These are phyloP conservation scores for Ceratobasidium sp. DNA, from an alignment of 1,284 basidiomycete genomes.

Conservation along the genomic window DNA sequence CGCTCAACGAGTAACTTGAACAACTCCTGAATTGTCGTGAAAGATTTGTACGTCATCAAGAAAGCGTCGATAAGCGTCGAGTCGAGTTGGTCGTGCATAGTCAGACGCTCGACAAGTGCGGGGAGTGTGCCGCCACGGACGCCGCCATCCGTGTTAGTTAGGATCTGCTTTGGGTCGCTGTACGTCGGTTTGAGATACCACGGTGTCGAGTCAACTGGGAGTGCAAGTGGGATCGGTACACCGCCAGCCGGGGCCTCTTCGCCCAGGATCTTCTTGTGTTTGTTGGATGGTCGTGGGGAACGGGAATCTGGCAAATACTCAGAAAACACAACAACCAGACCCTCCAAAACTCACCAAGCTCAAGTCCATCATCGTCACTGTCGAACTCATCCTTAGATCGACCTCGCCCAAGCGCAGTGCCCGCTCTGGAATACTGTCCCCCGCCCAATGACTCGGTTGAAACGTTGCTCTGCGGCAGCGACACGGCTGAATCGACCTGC, in stretches of 20 bases:
- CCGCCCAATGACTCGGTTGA: slow-evolving; percentile 15
- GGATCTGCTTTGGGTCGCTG: slow-evolving; percentile 75
- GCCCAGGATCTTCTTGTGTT: slow-evolving; percentile 81
- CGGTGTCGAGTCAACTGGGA: slow-evolving; percentile 68
- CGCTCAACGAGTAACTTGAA: slow-evolving; percentile 88
- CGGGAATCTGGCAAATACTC: slow-evolving; percentile 1
- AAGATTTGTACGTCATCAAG: slow-evolving; percentile 97
- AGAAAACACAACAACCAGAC: not conserved
- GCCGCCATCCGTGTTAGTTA: slow-evolving; percentile 83
- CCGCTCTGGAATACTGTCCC: slow-evolving; percentile 3
- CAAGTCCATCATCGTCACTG: slow-evolving; percentile 11
- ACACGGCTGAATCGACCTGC: slow-evolving; percentile 35
- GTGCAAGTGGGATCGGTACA: slow-evolving; percentile 49
- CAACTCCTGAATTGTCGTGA: slow-evolving; percentile 86
- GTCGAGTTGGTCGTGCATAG: slow-evolving; percentile 87
- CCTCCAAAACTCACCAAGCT: not conserved
- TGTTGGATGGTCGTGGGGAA: slow-evolving; percentile 57
- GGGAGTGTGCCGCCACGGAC: slow-evolving; percentile 89
- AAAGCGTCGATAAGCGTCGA: slow-evolving; percentile 90
- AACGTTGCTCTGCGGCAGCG: slow-evolving; percentile 34
- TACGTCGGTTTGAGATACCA: slow-evolving; percentile 90
- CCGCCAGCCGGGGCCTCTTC: slow-evolving; percentile 66
- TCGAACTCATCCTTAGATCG: slow-evolving; percentile 20
- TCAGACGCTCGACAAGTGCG: slow-evolving; percentile 89
- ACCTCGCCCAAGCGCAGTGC: slow-evolving; percentile 13